Conservation (phyloP, 2,329 filamentous ascomycete species). For the Phialophora verrucosa region DNA sequence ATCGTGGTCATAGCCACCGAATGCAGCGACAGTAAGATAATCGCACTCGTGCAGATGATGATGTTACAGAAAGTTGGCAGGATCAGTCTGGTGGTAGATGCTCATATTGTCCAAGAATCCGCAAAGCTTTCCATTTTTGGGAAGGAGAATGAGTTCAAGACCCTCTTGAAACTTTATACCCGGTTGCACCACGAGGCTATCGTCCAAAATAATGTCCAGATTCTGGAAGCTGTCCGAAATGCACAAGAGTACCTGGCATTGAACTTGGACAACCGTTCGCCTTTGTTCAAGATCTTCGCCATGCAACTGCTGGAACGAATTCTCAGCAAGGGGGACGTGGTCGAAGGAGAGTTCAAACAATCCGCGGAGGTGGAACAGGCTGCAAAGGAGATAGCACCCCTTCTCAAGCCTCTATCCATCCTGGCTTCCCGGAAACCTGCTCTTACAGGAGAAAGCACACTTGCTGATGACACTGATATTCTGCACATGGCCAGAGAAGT, state of each 20-base stretch:
- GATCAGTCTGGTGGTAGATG: slow-evolving; percentile 78
- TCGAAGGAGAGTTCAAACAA: slow-evolving; percentile 73
- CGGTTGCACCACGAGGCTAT: slow-evolving; percentile 76
- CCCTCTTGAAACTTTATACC: slow-evolving; percentile 81
- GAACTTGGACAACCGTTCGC: slow-evolving; percentile 69
- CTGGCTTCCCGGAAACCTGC: slow-evolving; percentile 69
- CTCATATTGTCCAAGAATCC: slow-evolving; percentile 81
- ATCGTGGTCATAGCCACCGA: slow-evolving; percentile 87
- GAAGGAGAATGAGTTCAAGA: slow-evolving; percentile 80
- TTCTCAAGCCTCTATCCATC: slow-evolving; percentile 84
- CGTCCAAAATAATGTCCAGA: slow-evolving; percentile 67
- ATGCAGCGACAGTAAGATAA: slow-evolving; percentile 88
- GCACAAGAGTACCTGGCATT: slow-evolving; percentile 80
- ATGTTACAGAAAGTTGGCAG: slow-evolving; percentile 93
- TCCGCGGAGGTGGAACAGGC: slow-evolving; percentile 81
- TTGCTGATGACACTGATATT: slow-evolving; percentile 67
- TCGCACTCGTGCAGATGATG: slow-evolving; percentile 90
- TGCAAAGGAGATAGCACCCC: slow-evolving; percentile 82
- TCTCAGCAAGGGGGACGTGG: slow-evolving; percentile 86
- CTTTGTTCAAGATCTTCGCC: slow-evolving; percentile 81
- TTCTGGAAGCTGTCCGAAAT: slow-evolving; percentile 76
- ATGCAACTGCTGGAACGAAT: slow-evolving; percentile 83
- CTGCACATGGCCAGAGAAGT: slow-evolving; percentile 81
- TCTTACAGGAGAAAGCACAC: slow-evolving; percentile 41
- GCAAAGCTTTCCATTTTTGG: slow-evolving; percentile 78